phyloP scores from a whole-genome alignment of 2,329 filamentous ascomycete genomes.

The Aspergillus sp. region DNA sequence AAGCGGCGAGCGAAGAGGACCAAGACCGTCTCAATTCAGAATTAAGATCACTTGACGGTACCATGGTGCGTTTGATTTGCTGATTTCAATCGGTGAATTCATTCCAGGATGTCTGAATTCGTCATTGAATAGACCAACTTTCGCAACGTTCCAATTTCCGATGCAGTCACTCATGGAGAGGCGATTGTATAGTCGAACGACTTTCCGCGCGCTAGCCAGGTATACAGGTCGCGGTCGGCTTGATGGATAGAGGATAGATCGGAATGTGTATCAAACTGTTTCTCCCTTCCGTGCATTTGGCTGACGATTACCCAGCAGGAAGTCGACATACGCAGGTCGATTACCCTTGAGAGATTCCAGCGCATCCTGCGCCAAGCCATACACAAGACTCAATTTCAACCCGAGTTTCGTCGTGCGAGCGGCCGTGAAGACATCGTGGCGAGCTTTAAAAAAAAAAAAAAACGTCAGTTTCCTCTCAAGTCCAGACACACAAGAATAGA shows the following conservation, averaged over 20 bases:
- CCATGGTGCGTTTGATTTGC: no score
- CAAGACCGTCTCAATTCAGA: no score
- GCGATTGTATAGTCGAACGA: no score
- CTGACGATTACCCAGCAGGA: conserved; percentile 46
- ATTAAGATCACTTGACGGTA: no score
- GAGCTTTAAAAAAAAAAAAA: conserved; percentile 48
- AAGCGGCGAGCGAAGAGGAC: no score
- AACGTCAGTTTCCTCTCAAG: background rate
- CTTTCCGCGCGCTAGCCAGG: no score
- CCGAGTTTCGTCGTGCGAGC: conserved; percentile 74
- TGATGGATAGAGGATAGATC: background rate
- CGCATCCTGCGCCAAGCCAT: conserved; percentile 73
- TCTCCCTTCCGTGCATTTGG: conserved; percentile 12
- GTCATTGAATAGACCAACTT: no score
- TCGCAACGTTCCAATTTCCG: no score
- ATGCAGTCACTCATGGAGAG: no score
- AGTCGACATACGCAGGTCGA: conserved; percentile 67
- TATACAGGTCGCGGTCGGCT: no score
- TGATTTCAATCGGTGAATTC: no score
- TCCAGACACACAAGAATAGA: conserved; percentile 1
- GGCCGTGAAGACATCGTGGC: conserved; percentile 69
- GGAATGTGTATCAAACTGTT: conserved; percentile 6
- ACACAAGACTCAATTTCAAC: conserved; percentile 68
- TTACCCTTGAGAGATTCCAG: conserved; percentile 64
- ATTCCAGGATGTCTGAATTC: no score